Percentiles rank a stretch among this genome's conserved stretches.
Evolutionary conservation across 2,329 filamentous ascomycete species (phyloP).

Genomic region (Diplocarpon rosae): DNA sequence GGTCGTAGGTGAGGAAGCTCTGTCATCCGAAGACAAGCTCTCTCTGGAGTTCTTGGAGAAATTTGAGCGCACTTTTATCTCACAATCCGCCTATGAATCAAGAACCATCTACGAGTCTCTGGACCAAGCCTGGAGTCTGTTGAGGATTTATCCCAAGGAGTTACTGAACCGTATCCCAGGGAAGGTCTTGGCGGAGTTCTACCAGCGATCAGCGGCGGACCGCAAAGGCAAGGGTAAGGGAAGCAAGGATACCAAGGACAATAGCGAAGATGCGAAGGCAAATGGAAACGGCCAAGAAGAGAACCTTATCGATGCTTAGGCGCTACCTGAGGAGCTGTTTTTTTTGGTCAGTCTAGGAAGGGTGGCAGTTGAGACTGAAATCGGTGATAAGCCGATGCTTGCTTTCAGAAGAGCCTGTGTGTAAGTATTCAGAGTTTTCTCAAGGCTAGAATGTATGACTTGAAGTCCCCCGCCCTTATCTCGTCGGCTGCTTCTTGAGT

Average conservation of each 20-base stretch:
- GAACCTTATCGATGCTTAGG: constrained; percentile 50
- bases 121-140: constrained; percentile 90
- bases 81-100: constrained; percentile 84
- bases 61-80: constrained; percentile 92
- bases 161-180: constrained; percentile 88
- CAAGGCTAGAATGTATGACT: constrained; percentile 18
- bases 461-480: constrained; percentile 3
- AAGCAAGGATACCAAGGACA: constrained; percentile 33
- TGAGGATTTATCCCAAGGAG: constrained; percentile 97
- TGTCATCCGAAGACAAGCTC: constrained; percentile 93
- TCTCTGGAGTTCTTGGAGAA: constrained; percentile 97
- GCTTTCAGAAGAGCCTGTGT: constrained; percentile 9
- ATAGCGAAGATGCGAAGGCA: constrained; percentile 24
- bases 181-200: constrained; percentile 75
- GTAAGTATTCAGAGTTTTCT: constrained; percentile 13
- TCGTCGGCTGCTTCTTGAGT: neutral
- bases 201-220: constrained; percentile 55
- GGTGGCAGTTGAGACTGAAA: neutral
- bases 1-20: constrained; percentile 93
- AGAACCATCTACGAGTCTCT: constrained; percentile 87
- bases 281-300: constrained; percentile 39
- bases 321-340: neutral
- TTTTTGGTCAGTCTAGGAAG: constrained; percentile 7
- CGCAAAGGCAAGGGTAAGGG: constrained; percentile 53
- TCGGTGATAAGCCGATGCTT: constrained; percentile 13